A percentile compares a stretch with the other conserved stretches of the same genome.
phyloP scores from a whole-genome alignment of 495 filamentous ascomycete species.

The Cenococcum geophilum region DNA sequence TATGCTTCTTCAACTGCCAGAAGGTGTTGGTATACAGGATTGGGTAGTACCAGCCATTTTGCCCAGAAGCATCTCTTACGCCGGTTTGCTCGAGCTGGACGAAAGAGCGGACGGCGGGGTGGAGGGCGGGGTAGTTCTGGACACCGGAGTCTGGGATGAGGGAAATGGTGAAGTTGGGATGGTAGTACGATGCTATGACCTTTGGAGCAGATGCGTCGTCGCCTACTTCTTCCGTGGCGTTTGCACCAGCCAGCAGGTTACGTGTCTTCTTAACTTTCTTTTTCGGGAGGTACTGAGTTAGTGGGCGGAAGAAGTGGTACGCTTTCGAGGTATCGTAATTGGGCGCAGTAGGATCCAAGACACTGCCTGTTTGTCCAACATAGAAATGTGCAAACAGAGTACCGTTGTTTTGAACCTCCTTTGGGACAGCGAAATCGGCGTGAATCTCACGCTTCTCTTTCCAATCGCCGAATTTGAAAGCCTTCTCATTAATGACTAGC shows the following conservation, averaged over 20 bases:
- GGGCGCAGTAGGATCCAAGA: slow-evolving; percentile 65
- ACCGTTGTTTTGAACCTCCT: slow-evolving; percentile 79
- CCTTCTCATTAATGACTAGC: slow-evolving; percentile 71
- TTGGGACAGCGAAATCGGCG: slow-evolving; percentile 70
- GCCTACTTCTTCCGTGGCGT: slow-evolving; percentile 41
- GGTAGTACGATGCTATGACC: slow-evolving; percentile 74
- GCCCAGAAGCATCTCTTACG: slow-evolving; percentile 69
- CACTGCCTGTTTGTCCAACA: slow-evolving; percentile 64
- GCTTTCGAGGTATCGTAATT: slow-evolving; percentile 68
- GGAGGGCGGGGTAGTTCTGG: slow-evolving; percentile 57
- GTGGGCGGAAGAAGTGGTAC: slow-evolving; percentile 73
- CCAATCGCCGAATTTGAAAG: slow-evolving; percentile 74
- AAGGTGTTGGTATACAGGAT: slow-evolving; percentile 90
- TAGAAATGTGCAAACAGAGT: slow-evolving; percentile 94
- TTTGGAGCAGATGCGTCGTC: slow-evolving; percentile 55
- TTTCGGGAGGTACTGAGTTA: slow-evolving; percentile 85
- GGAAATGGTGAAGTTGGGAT: slow-evolving; percentile 87
- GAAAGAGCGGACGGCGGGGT: slow-evolving; percentile 69
- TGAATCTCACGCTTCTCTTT: slow-evolving; percentile 72
- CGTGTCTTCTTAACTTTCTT: slow-evolving; percentile 90
- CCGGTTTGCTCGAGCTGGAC: slow-evolving; percentile 67
- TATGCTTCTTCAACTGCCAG: slow-evolving; percentile 88
- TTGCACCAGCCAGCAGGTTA: slow-evolving; percentile 62
- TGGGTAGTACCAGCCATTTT: slow-evolving; percentile 96
- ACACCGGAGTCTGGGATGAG: slow-evolving; percentile 76